These are phyloP conservation scores for Aspergillus ostianus DNA, from an alignment of 495 filamentous ascomycete genomes.

Conservation along the genomic window DNA sequence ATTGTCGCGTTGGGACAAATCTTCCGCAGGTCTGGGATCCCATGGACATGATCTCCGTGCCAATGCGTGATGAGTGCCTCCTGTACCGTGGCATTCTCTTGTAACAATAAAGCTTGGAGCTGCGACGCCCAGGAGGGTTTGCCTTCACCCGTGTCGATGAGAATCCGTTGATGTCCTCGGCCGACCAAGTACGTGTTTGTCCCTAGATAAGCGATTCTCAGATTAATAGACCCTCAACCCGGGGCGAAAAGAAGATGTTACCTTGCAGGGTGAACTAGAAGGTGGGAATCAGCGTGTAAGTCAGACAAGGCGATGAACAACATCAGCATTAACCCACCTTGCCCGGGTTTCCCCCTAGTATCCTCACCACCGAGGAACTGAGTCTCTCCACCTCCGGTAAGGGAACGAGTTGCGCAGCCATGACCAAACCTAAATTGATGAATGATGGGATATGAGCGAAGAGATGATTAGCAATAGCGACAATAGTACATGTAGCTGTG, in stretches of 20 bases:
- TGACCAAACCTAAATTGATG: constrained; percentile 15
- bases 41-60: constrained; percentile 83
- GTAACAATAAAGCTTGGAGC: constrained; percentile 59
- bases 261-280: constrained; percentile 54
- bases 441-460: background rate
- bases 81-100: constrained; percentile 64
- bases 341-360: constrained; percentile 78
- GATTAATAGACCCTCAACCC: background rate
- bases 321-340: constrained; percentile 49
- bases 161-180: constrained; percentile 60
- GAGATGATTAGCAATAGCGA: background rate
- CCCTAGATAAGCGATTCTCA: constrained; percentile 37
- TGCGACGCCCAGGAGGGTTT: constrained; percentile 55
- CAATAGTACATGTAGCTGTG: background rate
- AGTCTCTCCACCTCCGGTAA: constrained; percentile 67
- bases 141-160: constrained; percentile 81
- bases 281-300: constrained; percentile 3
- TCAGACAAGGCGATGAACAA: background rate
- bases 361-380: constrained; percentile 64
- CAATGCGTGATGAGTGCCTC: constrained; percentile 79
- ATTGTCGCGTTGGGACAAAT: constrained; percentile 56
- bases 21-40: constrained; percentile 62
- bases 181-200: constrained; percentile 90
- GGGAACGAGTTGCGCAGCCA: constrained; percentile 47
- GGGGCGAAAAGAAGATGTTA: constrained; percentile 12